Evolutionary conservation across 345 rosid species (phyloP).

Genomic region (Punica granatum): DNA sequence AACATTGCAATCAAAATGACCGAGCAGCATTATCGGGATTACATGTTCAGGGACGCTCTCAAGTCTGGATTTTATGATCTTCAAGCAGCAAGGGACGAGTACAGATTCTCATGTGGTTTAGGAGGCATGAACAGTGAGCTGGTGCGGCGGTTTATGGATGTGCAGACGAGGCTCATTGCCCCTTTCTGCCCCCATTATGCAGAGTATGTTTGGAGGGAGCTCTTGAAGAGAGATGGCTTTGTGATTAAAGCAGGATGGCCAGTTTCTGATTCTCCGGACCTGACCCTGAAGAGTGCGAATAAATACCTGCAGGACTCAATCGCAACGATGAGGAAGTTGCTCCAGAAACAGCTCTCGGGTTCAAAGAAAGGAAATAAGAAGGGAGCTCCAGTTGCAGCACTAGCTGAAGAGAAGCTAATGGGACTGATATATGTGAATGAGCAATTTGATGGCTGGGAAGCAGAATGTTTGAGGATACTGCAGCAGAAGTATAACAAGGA

Average conservation of each 20-base stretch:
- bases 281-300: constrained; percentile 72
- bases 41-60: constrained; percentile 87
- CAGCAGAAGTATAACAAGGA: constrained; percentile 45
- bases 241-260: constrained; percentile 94
- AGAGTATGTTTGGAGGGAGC: constrained; percentile 83
- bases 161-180: constrained; percentile 76
- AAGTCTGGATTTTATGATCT: constrained; percentile 89
- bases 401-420: constrained; percentile 37
- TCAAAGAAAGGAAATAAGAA: constrained; percentile 65
- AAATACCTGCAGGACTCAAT: constrained; percentile 88
- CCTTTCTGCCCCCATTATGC: constrained; percentile 95
- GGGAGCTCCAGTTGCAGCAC: constrained; percentile 45
- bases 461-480: constrained; percentile 70
- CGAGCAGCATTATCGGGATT: constrained; percentile 54
- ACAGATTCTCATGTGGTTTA: constrained; percentile 72
- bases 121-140: constrained; percentile 69
- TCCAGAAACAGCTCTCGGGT: constrained; percentile 58
- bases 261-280: constrained; percentile 54
- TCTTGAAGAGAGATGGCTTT: constrained; percentile 71
- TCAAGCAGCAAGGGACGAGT: constrained; percentile 91
- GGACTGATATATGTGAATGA: constrained; percentile 76
- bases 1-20: constrained; percentile 69
- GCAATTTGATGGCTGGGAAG: constrained; percentile 80
- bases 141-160: constrained; percentile 72
- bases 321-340: constrained; percentile 68